These are phyloP conservation scores for Graphium sp. DNA, from an alignment of 2,329 filamentous ascomycete genomes.

Conservation along the genomic window DNA sequence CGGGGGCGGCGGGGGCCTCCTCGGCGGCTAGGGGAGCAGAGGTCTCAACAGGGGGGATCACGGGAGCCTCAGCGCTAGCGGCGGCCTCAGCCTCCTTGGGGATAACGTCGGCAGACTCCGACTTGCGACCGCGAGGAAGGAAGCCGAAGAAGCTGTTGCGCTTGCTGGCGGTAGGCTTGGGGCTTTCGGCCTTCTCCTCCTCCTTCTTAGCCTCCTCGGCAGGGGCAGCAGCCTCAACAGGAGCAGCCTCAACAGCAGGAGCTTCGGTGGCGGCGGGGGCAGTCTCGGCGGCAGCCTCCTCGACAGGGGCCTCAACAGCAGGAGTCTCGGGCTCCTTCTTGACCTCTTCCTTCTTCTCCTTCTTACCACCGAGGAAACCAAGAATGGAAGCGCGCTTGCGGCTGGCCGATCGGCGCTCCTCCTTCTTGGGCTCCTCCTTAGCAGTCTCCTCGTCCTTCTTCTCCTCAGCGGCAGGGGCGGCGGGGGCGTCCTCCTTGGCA, in stretches of 20 bases:
- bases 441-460: slow-evolving; percentile 17
- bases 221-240: slow-evolving; percentile 10
- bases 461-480: slow-evolving; percentile 14
- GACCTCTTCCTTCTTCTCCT: slow-evolving; percentile 22
- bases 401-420: slow-evolving; percentile 44
- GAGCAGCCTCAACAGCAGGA: slow-evolving; percentile 7
- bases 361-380: slow-evolving; percentile 38
- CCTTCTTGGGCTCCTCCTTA: slow-evolving; percentile 32
- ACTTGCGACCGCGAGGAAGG: slow-evolving; percentile 42
- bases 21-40: slow-evolving; percentile 35
- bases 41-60: slow-evolving; percentile 42
- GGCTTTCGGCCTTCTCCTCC: slow-evolving; percentile 16
- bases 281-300: slow-evolving; percentile 13
- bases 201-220: slow-evolving; percentile 15
- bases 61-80: slow-evolving; percentile 35
- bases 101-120: slow-evolving; percentile 15
- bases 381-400: slow-evolving; percentile 52
- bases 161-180: slow-evolving; percentile 32
- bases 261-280: slow-evolving; percentile 1
- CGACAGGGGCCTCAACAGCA: slow-evolving; percentile 7
- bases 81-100: slow-evolving; percentile 25
- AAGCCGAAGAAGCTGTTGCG: slow-evolving; percentile 41
- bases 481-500: slow-evolving; percentile 16
- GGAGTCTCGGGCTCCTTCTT: slow-evolving; percentile 12
- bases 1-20: slow-evolving; percentile 24